phyloP scores from a whole-genome alignment of 768 basidiomycete species.

The Sistotremastrum suecicum region DNA sequence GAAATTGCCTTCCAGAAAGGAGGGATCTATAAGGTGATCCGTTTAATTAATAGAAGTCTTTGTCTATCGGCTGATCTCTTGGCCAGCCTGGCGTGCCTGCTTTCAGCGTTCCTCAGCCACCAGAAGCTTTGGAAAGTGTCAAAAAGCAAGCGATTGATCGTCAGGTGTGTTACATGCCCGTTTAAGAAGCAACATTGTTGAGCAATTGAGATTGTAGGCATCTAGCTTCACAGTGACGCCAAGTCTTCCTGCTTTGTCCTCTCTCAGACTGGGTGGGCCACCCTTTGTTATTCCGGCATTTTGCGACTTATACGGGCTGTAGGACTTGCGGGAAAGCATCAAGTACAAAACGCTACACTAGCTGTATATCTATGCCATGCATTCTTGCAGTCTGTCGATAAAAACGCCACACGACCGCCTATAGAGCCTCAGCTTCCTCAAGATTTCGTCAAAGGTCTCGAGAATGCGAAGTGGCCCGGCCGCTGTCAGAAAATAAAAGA shows the following conservation, averaged over 20 bases:
- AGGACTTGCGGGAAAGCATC: constrained; percentile 83
- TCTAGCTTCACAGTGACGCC: constrained; percentile 58
- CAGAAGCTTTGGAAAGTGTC: constrained; percentile 56
- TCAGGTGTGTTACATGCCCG: constrained; percentile 29
- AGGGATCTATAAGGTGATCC: constrained; percentile 80
- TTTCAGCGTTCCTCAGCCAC: constrained; percentile 64
- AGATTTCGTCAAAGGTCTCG: constrained; percentile 46
- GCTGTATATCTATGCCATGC: constrained; percentile 59
- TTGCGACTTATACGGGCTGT: constrained; percentile 3
- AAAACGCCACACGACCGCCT: constrained; percentile 4
- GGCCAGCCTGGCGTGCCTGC: constrained; percentile 51
- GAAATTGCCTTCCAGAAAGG: constrained; percentile 95
- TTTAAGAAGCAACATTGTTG: too few relatives aligned
- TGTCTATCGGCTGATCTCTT: not conserved
- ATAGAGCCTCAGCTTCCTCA: constrained; percentile 26
- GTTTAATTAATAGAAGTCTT: not conserved
- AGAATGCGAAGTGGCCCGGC: constrained; percentile 78
- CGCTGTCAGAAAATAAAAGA: constrained; percentile 79
- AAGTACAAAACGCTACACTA: constrained; percentile 75
- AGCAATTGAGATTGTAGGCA: constrained; percentile 24
- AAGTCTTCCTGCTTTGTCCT: constrained; percentile 30
- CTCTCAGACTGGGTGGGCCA: constrained; percentile 46
- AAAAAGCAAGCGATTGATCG: constrained; percentile 47
- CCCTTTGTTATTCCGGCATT: not conserved
- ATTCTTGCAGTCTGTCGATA: constrained; percentile 34